Evolutionary conservation across 345 rosid genomes (phyloP).

Genomic region (Physaria fendleri): DNA sequence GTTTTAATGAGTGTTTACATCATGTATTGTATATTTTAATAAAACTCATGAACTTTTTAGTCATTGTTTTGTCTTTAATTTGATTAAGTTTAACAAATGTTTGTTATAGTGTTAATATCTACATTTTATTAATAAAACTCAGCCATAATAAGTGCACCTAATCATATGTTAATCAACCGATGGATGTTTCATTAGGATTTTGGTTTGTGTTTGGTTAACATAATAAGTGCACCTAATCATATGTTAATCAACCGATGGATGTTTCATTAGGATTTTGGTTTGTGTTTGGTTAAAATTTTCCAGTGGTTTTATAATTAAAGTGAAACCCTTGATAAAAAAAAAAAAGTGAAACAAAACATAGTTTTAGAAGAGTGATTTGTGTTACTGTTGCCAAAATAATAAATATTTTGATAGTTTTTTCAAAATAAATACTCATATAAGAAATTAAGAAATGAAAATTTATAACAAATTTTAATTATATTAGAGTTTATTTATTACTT

Average conservation of each 20-base stretch:
- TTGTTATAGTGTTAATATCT: not conserved
- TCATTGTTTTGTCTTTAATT: not conserved
- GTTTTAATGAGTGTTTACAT: not conserved
- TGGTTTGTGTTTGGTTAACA: slow-evolving; percentile 16
- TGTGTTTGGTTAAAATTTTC: not conserved
- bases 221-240: not conserved
- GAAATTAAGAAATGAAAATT: no score
- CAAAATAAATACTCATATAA: no score
- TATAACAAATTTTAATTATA: no score
- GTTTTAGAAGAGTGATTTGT: no score
- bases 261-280: slow-evolving; percentile 15
- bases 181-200: slow-evolving; percentile 3
- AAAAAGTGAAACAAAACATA: no score
- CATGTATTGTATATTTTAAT: not conserved
- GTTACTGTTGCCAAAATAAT: no score
- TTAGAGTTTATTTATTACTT: no score
- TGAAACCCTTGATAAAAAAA: no score
- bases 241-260: not conserved
- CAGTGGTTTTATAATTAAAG: no score
- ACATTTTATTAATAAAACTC: not conserved
- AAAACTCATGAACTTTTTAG: slow-evolving; percentile 4
- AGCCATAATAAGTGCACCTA: not conserved
- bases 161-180: not conserved
- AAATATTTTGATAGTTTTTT: no score
- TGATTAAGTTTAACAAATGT: not conserved